Base-by-base conservation (phyloP, 768 basidiomycete genomes). In the Paxillus rubicundulus region DNA sequence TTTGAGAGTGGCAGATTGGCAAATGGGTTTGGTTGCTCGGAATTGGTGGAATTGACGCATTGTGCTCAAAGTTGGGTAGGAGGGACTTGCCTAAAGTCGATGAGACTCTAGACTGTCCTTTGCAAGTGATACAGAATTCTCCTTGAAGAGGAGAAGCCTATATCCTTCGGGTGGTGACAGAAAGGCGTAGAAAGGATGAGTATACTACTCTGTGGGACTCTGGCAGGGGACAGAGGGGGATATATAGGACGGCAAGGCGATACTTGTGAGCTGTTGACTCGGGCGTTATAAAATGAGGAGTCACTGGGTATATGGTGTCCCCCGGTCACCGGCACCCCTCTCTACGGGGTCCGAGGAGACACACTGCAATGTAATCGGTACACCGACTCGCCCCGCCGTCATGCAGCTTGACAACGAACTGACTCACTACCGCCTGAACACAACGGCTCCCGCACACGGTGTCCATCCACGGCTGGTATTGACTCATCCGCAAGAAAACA, bases 81-180 rank as follows among this genome's bases (percentile, higher is more conserved):
- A 49, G 64, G 69, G 64, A 66, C 58, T 49, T 32, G 56, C 44
- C 73, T 62, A 67, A 68, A 71, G 69, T 63, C 68, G 74, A 8
- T 61, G 61, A 68, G 69, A 64, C 76, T 73, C 70, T 77, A 75
- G 79, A 55, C 59, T 62, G 76, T 66, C 75, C 75, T 70, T 58
- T 55, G 41, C 39, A 59, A 32, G 17, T 2, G 59, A 62, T 61
- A 56, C 55, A 60, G 56, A 12, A 52, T 38, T 52, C 62, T 59
- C 62, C 60, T 48, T 21, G 32, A 1, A 28, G 1, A 43, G 61
- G 63, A 64, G 58, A 61, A 59, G 45, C 53, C 58, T 71, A 58
- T 56, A 64, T 55, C 33, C 45, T 5, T n/a, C 28, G 49, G 13
- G 30, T 14, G 6, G 16, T 46, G 40, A 18, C 32, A 37, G 37